Conservation (phyloP, 2,329 filamentous ascomycete species). For the Cladosporium sphaerospermum region DNA sequence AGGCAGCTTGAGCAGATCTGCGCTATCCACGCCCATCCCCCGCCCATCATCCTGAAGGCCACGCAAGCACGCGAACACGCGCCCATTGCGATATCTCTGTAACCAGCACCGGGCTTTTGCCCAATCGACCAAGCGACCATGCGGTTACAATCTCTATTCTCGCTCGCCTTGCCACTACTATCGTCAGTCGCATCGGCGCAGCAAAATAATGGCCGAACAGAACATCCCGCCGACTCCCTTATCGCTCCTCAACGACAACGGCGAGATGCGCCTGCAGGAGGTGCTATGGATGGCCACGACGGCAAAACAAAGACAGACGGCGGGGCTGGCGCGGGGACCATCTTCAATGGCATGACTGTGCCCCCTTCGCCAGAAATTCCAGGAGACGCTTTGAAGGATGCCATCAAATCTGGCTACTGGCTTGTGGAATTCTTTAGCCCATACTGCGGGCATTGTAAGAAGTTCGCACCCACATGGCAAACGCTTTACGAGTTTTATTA, state of each 20-base stretch:
- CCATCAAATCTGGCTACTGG: conserved; percentile 62
- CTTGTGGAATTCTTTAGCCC: conserved; percentile 48
- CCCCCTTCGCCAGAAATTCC: conserved; percentile 59
- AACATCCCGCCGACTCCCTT: conserved; percentile 12
- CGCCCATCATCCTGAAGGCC: conserved; percentile 7
- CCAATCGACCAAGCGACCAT: conserved; percentile 20
- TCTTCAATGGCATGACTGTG: conserved; percentile 61
- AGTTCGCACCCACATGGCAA: conserved; percentile 79
- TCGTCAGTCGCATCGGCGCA: conserved; percentile 17
- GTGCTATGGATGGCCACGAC: conserved; percentile 26
- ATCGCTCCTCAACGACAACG: conserved; percentile 3
- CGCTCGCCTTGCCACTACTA: conserved; percentile 25
- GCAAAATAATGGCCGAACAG: conserved; percentile 12
- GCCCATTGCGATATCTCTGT: neutral
- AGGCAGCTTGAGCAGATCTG: neutral
- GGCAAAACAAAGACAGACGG: conserved; percentile 32
- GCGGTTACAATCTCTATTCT: conserved; percentile 25
- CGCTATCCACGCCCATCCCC: neutral
- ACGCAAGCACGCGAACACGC: conserved; percentile 9
- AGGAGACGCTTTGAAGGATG: conserved; percentile 51
- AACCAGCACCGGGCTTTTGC: conserved; percentile 17
- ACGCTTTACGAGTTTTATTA: conserved; percentile 94
- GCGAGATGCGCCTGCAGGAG: conserved; percentile 13
- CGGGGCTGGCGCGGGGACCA: conserved; percentile 36
- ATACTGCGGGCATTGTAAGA: conserved; percentile 63